phyloP scores from a whole-genome alignment of 371 early-diverging fungal species.

The Lichtheimia hyalospora region DNA sequence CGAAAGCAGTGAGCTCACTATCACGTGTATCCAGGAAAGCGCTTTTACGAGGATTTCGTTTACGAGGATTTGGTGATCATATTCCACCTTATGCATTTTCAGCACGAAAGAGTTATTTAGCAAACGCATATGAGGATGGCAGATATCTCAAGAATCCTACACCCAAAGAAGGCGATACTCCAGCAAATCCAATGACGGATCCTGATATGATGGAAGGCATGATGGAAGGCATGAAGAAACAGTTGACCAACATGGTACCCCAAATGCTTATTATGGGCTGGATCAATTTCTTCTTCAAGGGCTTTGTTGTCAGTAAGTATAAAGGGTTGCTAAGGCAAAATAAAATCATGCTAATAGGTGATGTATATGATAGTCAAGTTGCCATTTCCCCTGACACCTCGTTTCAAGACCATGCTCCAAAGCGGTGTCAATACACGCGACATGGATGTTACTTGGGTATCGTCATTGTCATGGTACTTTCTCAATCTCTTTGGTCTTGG shows the following conservation, averaged over 20 bases:
- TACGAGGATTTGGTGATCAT: conserved; percentile 68
- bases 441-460: conserved; percentile 98
- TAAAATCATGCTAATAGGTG: not conserved
- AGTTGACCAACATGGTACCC: conserved; percentile 94
- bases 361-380: conserved; percentile 67
- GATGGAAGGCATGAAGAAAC: conserved; percentile 98
- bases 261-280: conserved; percentile 98
- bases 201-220: conserved; percentile 92
- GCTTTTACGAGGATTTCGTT: conserved; percentile 69
- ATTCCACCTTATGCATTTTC: conserved; percentile 75
- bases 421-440: conserved; percentile 93
- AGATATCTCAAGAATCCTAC: conserved; percentile 79
- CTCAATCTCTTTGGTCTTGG: conserved; percentile 94
- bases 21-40: conserved; percentile 54
- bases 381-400: conserved; percentile 94
- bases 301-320: conserved; percentile 88
- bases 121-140: conserved; percentile 80
- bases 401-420: conserved; percentile 97
- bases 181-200: conserved; percentile 84
- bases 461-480: conserved; percentile 97
- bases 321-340: not conserved
- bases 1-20: too few relatives aligned
- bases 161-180: conserved; percentile 50
- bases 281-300: conserved; percentile 97
- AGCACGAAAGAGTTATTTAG: conserved; percentile 67